Conservation (phyloP, 129 eudicot genomes). For the Lactuca sativa region DNA sequence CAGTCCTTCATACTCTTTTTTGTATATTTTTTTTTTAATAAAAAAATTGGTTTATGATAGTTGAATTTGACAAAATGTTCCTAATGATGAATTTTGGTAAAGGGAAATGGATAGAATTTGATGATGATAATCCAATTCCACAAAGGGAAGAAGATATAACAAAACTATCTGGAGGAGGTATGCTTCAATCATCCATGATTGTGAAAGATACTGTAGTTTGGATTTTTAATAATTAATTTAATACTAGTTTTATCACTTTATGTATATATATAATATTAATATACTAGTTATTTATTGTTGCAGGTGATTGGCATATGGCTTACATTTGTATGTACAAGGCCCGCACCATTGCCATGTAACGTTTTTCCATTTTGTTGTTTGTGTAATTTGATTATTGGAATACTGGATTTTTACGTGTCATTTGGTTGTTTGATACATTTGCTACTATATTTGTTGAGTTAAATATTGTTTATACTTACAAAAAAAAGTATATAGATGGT, state of each 20-base stretch:
- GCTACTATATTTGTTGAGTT: not conserved
- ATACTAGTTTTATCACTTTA: not conserved
- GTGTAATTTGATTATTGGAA: not conserved
- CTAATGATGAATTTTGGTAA: conserved; percentile 13
- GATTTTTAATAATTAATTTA: not conserved
- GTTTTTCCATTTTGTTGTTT: not conserved
- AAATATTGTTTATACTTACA: not conserved
- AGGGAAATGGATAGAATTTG: conserved; percentile 94
- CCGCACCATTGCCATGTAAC: conserved; percentile 65
- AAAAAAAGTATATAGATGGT: not conserved
- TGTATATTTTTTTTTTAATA: not conserved
- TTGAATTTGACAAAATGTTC: not conserved
- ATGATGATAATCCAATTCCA: conserved; percentile 86
- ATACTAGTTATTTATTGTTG: conserved; percentile 11
- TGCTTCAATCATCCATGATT: not conserved
- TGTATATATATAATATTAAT: not conserved
- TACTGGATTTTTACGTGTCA: not conserved
- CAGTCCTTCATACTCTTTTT: not conserved
- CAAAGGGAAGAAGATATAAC: conserved; percentile 91
- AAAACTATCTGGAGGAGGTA: conserved; percentile 98
- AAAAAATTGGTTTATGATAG: not conserved
- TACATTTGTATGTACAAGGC: conserved; percentile 99
- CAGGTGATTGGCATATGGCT: conserved; percentile 99
- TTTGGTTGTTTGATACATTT: not conserved
- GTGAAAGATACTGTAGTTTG: too few species aligned